phyloP scores from a whole-genome alignment of 1,139 yeast genomes.

The Saccharomycopsis hybrid region DNA sequence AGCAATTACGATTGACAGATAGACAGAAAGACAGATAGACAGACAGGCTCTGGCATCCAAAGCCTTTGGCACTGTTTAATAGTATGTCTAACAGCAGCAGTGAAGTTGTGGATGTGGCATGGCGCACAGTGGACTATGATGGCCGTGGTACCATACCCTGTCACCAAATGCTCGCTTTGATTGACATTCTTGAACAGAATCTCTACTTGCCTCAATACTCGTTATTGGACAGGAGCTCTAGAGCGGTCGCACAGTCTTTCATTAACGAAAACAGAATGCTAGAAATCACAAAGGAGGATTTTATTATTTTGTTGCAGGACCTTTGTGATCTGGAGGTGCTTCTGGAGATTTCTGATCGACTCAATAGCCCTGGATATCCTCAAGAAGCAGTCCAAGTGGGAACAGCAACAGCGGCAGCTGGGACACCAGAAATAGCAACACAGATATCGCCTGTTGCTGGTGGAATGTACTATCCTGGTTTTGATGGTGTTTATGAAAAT shows the following conservation, averaged over 20 bases:
- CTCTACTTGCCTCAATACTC: background rate
- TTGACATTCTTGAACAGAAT: conserved; percentile 1
- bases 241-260: conserved; percentile 4
- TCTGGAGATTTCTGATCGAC: background rate
- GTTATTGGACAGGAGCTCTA: conserved; percentile 1
- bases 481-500: background rate
- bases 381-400: background rate
- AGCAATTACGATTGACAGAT: too few species aligned
- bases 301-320: conserved; percentile 3
- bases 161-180: background rate
- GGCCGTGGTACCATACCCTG: conserved; percentile 1
- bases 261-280: conserved; percentile 4
- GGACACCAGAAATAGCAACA: too few species aligned
- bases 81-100: too few species aligned
- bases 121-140: background rate
- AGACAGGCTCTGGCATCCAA: too few species aligned
- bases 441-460: too few species aligned
- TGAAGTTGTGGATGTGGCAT: background rate
- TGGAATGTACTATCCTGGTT: too few species aligned
- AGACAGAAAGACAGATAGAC: too few species aligned
- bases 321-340: background rate
- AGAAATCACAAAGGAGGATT: conserved; percentile 6
- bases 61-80: too few species aligned
- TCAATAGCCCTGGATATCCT: background rate
- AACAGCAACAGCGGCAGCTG: background rate